phyloP scores from a whole-genome alignment of 306 rosid species.

The Senna siamea region DNA sequence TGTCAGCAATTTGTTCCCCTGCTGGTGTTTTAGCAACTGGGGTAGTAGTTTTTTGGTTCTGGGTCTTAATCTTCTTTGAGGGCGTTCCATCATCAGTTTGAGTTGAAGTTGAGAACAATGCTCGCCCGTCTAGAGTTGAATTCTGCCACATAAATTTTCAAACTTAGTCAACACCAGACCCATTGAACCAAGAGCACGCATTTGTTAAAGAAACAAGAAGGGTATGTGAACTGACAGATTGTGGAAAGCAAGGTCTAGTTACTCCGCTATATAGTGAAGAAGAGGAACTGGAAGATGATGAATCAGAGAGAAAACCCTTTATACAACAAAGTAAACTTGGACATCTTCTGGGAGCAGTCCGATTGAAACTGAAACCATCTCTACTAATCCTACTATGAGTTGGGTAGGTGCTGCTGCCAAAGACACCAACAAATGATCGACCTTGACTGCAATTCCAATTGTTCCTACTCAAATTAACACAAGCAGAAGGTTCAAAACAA shows the following conservation, averaged over 20 bases:
- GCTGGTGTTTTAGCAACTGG: conserved; percentile 34
- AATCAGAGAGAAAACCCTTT: conserved; percentile 51
- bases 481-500: conserved; percentile 12
- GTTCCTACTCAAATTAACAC: conserved; percentile 13
- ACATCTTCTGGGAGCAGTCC: conserved; percentile 26
- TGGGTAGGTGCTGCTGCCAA: conserved; percentile 32
- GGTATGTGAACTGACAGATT: conserved; percentile 42
- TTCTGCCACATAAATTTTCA: conserved; percentile 37
- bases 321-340: conserved; percentile 38
- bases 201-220: not conserved
- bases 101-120: conserved; percentile 48
- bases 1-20: conserved; percentile 43
- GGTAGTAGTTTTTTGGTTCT: conserved; percentile 31
- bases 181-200: not conserved
- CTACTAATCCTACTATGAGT: conserved; percentile 10
- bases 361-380: conserved; percentile 29
- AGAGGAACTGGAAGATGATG: conserved; percentile 40
- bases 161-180: not conserved
- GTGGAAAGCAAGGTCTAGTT: conserved; percentile 36
- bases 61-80: conserved; percentile 30
- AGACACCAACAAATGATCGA: conserved; percentile 39
- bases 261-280: conserved; percentile 35
- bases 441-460: conserved; percentile 29
- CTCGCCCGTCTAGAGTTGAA: conserved; percentile 46
- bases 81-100: conserved; percentile 45